Evolutionary conservation across 2,329 filamentous ascomycete genomes (phyloP).

Genomic region (Byssochlamys sp.): DNA sequence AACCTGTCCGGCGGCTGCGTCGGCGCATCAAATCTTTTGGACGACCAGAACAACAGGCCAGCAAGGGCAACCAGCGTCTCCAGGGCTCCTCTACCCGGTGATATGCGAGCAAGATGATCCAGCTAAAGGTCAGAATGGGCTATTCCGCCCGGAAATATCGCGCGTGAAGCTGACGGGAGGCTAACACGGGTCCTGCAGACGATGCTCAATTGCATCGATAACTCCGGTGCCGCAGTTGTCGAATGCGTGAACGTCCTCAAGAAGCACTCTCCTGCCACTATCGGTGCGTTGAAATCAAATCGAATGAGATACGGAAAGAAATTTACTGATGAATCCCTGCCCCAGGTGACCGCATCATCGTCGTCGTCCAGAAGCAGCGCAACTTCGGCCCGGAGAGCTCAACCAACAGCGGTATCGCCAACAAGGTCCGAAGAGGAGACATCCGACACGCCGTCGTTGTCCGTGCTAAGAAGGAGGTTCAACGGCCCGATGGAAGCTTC

Average conservation of each 20-base stretch:
- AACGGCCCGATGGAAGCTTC: slow-evolving; percentile 77
- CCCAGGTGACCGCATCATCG: slow-evolving; percentile 86
- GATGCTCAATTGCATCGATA: slow-evolving; percentile 99
- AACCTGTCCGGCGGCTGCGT: slow-evolving; percentile 11
- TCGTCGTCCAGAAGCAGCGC: slow-evolving; percentile 94
- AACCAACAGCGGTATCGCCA: slow-evolving; percentile 64
- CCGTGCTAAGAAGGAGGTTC: slow-evolving; percentile 76
- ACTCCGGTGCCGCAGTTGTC: slow-evolving; percentile 92
- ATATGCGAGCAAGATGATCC: slow-evolving; percentile 63
- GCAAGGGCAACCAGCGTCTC: neutral
- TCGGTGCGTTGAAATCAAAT: slow-evolving; percentile 52
- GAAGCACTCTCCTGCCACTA: slow-evolving; percentile 73
- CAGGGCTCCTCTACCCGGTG: slow-evolving; percentile 14
- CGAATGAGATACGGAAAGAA: neutral
- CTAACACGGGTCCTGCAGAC: slow-evolving; percentile 47
- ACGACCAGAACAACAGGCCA: slow-evolving; percentile 3
- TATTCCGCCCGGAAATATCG: neutral
- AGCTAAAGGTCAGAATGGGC: slow-evolving; percentile 58
- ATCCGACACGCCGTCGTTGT: slow-evolving; percentile 94
- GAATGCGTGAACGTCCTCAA: slow-evolving; percentile 90
- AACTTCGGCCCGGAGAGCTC: slow-evolving; percentile 62
- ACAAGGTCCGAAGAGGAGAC: slow-evolving; percentile 93
- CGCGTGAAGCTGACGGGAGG: neutral
- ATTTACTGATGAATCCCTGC: neutral
- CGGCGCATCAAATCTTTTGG: slow-evolving; percentile 11